Evolutionary conservation across 371 early-diverging fungal genomes (phyloP).

Genomic region (Mucor racemosus): DNA sequence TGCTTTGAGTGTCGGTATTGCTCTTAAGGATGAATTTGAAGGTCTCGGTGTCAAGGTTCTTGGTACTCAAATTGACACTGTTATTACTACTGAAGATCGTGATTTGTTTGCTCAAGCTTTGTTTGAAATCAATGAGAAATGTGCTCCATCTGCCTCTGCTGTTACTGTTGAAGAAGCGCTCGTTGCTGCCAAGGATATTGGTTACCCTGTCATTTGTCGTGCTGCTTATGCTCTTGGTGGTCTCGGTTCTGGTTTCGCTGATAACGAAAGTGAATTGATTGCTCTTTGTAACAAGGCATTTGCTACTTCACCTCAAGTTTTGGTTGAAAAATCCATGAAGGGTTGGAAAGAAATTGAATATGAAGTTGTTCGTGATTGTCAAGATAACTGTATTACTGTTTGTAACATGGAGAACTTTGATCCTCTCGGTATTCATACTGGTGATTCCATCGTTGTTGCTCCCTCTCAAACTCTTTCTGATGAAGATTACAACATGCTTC

Average conservation of each 20-base stretch:
- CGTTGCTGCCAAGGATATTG: conserved; percentile 81
- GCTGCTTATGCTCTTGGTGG: conserved; percentile 95
- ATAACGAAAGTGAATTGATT: conserved; percentile 76
- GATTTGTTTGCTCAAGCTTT: conserved; percentile 90
- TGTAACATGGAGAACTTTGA: conserved; percentile 99
- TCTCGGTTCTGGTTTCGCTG: conserved; percentile 93
- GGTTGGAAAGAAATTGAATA: conserved; percentile 99
- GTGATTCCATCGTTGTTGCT: conserved; percentile 97
- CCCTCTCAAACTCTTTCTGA: conserved; percentile 94
- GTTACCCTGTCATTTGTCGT: conserved; percentile 93
- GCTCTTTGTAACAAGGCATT: conserved; percentile 86
- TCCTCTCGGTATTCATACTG: conserved; percentile 96
- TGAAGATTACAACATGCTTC: conserved; percentile 95
- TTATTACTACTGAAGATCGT: conserved; percentile 94
- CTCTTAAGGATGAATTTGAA: conserved; percentile 85
- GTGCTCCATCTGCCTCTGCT: conserved; percentile 83
- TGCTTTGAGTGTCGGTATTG: conserved; percentile 92
- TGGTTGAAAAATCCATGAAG: conserved; percentile 95
- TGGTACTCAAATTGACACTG: conserved; percentile 90
- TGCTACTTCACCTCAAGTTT: conserved; percentile 86
- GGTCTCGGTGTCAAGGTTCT: conserved; percentile 88
- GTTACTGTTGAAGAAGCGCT: conserved; percentile 82
- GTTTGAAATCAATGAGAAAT: conserved; percentile 83
- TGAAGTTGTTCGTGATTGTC: conserved; percentile 93
- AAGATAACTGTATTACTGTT: conserved; percentile 95